Percentiles rank a stretch among this genome's conserved stretches.
phyloP scores from a whole-genome alignment of 768 basidiomycete genomes.

The Tephrocybe sp. region DNA sequence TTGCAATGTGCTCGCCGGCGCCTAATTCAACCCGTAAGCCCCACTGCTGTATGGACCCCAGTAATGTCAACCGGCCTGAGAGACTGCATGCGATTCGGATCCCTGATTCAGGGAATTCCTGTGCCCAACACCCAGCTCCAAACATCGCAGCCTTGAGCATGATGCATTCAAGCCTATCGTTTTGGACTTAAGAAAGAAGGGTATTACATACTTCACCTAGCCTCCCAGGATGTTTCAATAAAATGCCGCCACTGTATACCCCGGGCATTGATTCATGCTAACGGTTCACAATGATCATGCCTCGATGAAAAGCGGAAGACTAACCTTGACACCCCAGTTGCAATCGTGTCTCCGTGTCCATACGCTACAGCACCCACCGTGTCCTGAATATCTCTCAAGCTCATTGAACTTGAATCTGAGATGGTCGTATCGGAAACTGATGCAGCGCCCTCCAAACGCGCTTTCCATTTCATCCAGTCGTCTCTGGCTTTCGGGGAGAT shows the following conservation, averaged over 20 bases:
- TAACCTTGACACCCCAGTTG: conserved; percentile 79
- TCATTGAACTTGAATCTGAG: background rate
- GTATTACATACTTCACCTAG: conserved; percentile 62
- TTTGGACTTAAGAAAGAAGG: background rate
- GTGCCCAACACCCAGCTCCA: conserved; percentile 80
- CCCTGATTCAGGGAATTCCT: conserved; percentile 24
- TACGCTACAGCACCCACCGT: conserved; percentile 80
- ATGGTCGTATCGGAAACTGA: background rate
- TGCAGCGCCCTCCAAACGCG: conserved; percentile 31
- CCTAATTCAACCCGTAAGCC: conserved; percentile 36
- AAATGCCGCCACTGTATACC: conserved; percentile 67
- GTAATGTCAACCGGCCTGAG: conserved; percentile 43
- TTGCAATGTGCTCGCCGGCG: conserved; percentile 70
- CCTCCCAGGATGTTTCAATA: conserved; percentile 73
- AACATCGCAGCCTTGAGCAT: conserved; percentile 61
- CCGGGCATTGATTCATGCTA: background rate
- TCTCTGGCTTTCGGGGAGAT: conserved; percentile 45
- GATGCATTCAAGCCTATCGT: background rate
- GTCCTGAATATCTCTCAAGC: conserved; percentile 55
- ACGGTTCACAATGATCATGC: background rate
- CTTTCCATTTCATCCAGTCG: conserved; percentile 66
- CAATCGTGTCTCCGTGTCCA: conserved; percentile 42
- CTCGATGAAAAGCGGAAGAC: background rate
- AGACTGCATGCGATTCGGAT: conserved; percentile 66
- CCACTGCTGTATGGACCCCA: background rate